Base-by-base conservation (phyloP, 768 basidiomycete genomes). In the Kwoniella bestiolae region DNA sequence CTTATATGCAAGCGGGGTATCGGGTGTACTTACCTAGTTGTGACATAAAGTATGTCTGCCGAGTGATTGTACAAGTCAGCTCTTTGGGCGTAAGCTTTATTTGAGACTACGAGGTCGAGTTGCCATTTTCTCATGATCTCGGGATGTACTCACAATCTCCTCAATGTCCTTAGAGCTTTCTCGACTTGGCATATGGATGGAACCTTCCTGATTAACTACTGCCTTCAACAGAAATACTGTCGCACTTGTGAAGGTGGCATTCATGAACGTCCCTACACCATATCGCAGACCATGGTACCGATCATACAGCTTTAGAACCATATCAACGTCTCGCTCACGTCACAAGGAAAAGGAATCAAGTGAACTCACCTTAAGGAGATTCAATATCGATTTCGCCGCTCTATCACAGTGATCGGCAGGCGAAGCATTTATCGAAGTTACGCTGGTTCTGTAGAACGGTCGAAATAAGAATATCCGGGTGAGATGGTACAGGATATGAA, bases 11-110 rank as follows among this genome's bases (percentile, higher is more conserved):
- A n/a, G n/a, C n/a, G n/a, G n/a, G n/a, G n/a, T n/a, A n/a, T n/a
- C n/a, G n/a, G 26, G 11, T 26, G 28, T 14, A 51, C 18, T 26
- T 28, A 51, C 50, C 50, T 26, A 51, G 50, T 51, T 51, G 50
- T 28, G 50, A 51, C 50, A 51, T 51, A 26, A 25, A 51, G 26
- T 51, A 51, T 29, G 50, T 51, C 50, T 51, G n/a, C n/a, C n/a
- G n/a, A n/a, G n/a, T n/a, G n/a, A n/a, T n/a, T n/a, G n/a, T n/a
- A n/a, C n/a, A n/a, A n/a, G n/a, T n/a, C n/a, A n/a, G n/a, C n/a
- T n/a, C n/a, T n/a, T n/a, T n/a, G n/a, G n/a, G n/a, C n/a, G n/a
- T n/a, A n/a, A n/a, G n/a, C n/a, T n/a, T n/a, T n/a, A n/a, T n/a
- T n/a, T n/a, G n/a, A n/a, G n/a, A n/a, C n/a, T n/a, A n/a, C n/a